Evolutionary conservation across 495 filamentous ascomycete species (phyloP), one percentile per base, ranked within the genome.

Genomic region (Annulohypoxylon moriforme): DNA sequence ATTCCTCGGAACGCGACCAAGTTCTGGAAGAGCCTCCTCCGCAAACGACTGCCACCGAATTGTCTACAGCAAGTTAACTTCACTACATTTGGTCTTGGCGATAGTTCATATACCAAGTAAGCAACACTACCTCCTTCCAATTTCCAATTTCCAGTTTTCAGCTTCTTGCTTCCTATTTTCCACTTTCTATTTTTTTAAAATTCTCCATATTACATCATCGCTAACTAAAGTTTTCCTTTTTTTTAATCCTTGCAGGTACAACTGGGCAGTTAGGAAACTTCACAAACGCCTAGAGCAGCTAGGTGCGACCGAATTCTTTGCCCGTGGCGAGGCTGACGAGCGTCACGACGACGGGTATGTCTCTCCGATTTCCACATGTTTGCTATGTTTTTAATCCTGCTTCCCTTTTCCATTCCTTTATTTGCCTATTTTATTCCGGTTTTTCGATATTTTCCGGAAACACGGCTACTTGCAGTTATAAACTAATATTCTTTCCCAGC

Each of bases 31-130:
- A 90, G 88, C 46, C 85, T 99, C 52, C 84, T 96, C 24, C 84
- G 92, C 46, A 92, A 91, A 76, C 92, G 89, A 70, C 87, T 99
- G 31, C 89, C 89, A 29, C 81, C 87, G 20, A 89, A 87, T 58
- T 94, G 88, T 72, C 83, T 99, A 46, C 73, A 79, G 16, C 82
- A 83, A 22, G 82, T 96, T 18, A 82, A 83, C 0, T 97, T 97
- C 79, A 87, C 92, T 16, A 90, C 89, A 0, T 98, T 99, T 84
- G 96, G 96, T 5, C 85, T 98, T 14, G 96, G 96, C 1, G 94
- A 99, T 80, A 97, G 91, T 72, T 96, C 93, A 2, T 99, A 99
- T 86, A 87, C 90, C 4, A 93, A 95, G 92, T 95, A 85, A 20
- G 76, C 49, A 44, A 74, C 33, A n/a, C n/a, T 40, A 14, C 14